These are phyloP conservation scores for Tolypocladium guangdongense DNA, from an alignment of 2,329 filamentous ascomycete species.

Conservation along the genomic window DNA sequence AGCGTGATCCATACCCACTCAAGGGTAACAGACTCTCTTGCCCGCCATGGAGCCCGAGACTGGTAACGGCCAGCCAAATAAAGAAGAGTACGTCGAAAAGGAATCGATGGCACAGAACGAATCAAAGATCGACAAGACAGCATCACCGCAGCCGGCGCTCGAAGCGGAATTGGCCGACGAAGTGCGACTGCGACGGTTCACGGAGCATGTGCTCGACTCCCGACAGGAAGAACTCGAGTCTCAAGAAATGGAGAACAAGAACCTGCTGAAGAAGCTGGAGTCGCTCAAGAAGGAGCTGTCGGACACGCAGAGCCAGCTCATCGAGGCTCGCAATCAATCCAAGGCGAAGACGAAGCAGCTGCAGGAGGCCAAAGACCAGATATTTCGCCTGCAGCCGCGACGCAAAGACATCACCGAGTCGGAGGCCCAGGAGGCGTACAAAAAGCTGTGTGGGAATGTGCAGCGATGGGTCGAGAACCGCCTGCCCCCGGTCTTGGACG, in stretches of 20 bases:
- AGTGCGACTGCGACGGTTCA: conserved; percentile 21
- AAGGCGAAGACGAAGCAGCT: conserved; percentile 16
- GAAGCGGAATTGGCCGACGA: conserved; percentile 19
- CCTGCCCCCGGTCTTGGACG: conserved; percentile 18
- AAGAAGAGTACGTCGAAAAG: neutral
- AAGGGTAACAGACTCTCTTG: no score
- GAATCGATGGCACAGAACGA: conserved; percentile 2
- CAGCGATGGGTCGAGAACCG: conserved; percentile 26
- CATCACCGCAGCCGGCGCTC: conserved; percentile 4
- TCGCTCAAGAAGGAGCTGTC: conserved; percentile 18
- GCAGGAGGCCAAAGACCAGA: conserved; percentile 19
- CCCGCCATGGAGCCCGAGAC: conserved; percentile 9
- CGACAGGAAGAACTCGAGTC: conserved; percentile 23
- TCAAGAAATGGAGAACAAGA: conserved; percentile 17
- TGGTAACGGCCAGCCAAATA: neutral
- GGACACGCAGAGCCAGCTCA: conserved; percentile 17
- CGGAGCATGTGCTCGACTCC: conserved; percentile 24
- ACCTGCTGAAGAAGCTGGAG: conserved; percentile 17
- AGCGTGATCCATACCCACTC: neutral
- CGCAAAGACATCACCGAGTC: conserved; percentile 24
- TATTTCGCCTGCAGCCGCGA: conserved; percentile 20
- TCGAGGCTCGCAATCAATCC: conserved; percentile 16
- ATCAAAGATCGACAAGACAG: neutral
- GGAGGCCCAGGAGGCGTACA: conserved; percentile 23
- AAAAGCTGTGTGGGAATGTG: conserved; percentile 19